Conservation (phyloP, 441 rosid genomes). For the Capsella rubella region DNA sequence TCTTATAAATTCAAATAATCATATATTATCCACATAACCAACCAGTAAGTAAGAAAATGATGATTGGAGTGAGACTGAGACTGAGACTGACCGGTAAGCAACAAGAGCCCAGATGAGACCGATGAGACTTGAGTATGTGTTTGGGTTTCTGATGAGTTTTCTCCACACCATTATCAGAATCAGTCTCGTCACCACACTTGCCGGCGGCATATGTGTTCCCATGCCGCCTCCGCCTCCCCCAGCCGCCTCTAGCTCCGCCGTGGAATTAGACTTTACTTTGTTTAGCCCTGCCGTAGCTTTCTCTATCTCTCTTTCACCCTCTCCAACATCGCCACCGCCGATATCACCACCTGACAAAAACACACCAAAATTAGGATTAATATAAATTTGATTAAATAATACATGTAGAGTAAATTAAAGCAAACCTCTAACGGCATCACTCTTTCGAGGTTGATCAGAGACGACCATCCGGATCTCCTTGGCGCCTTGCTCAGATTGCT, state of each 20-base stretch:
- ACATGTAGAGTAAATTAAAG: neutral
- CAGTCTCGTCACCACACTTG: conserved; percentile 73
- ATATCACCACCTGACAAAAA: conserved; percentile 34
- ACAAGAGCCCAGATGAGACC: conserved; percentile 73
- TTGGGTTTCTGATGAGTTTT: conserved; percentile 75
- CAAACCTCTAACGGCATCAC: conserved; percentile 65
- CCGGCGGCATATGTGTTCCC: conserved; percentile 65
- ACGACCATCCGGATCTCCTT: conserved; percentile 95
- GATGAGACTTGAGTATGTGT: conserved; percentile 74
- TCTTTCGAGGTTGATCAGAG: conserved; percentile 74
- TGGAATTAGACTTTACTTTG: conserved; percentile 68
- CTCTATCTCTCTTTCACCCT: conserved; percentile 51
- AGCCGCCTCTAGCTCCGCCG: conserved; percentile 63
- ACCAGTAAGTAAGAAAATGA: neutral
- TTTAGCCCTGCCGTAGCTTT: conserved; percentile 61
- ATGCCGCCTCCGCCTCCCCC: conserved; percentile 43
- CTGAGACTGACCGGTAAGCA: conserved; percentile 57
- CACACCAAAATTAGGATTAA: neutral
- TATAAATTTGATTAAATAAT: neutral
- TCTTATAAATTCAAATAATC: neutral
- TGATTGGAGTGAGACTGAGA: neutral
- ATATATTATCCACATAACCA: neutral
- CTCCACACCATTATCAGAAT: conserved; percentile 84
- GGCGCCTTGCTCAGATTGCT: conserved; percentile 84
- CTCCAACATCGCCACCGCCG: conserved; percentile 40